Evolutionary conservation across 345 rosid genomes (phyloP).

Genomic region (Conringia planisiliqua): DNA sequence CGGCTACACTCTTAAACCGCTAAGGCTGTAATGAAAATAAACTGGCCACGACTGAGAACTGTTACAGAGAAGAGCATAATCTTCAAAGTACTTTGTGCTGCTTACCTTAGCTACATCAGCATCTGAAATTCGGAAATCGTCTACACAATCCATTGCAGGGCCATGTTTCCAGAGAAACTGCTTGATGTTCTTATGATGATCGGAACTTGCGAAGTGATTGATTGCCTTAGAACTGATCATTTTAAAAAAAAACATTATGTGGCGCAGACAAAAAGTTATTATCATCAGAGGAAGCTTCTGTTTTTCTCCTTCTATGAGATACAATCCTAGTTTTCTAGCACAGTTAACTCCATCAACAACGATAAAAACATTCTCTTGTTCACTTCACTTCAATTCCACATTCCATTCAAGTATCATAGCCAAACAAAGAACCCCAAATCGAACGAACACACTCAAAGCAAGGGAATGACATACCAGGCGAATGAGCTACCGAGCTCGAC

Average conservation of each 20-base stretch:
- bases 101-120: constrained; percentile 63
- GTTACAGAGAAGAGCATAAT: not conserved
- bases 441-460: not conserved
- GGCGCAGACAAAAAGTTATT: not conserved
- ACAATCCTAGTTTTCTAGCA: not conserved
- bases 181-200: constrained; percentile 75
- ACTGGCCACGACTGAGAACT: not conserved
- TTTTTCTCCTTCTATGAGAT: not conserved
- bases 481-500: constrained; percentile 62
- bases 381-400: not conserved
- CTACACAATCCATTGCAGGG: constrained; percentile 52
- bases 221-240: constrained; percentile 60
- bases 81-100: not conserved
- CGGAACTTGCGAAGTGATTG: constrained; percentile 58
- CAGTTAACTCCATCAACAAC: not conserved
- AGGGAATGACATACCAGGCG: constrained; percentile 49
- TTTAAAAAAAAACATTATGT: constrained; percentile 1
- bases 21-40: not conserved
- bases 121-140: constrained; percentile 51
- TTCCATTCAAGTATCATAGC: not conserved
- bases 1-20: not conserved
- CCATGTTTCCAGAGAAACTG: constrained; percentile 77
- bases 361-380: not conserved
- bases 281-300: not conserved
- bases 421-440: not conserved